Conservation (phyloP, 1,284 basidiomycete genomes). For the Cystobasidium pallidum region DNA sequence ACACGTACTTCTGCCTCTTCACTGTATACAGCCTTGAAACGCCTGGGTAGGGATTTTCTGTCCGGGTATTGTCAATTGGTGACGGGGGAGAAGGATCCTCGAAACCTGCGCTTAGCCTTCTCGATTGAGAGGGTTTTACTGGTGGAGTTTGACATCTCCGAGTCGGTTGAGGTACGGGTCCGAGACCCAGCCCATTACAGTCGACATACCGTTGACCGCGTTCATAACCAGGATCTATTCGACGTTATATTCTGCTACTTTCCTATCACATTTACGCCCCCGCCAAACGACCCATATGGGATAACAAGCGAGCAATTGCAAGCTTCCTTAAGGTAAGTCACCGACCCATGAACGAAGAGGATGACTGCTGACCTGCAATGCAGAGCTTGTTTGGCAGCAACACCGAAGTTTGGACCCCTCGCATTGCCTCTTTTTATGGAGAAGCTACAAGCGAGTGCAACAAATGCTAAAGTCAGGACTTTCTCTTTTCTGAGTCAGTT, state of each 20-base stretch:
- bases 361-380: neutral
- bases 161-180: slow-evolving; percentile 67
- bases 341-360: neutral
- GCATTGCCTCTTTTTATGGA: slow-evolving; percentile 89
- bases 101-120: slow-evolving; percentile 89
- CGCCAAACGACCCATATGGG: slow-evolving; percentile 90
- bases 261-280: slow-evolving; percentile 94
- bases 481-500: too few relatives aligned
- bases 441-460: slow-evolving; percentile 82
- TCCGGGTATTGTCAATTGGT: slow-evolving; percentile 76
- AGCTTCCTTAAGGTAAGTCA: slow-evolving; percentile 66
- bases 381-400: slow-evolving; percentile 71
- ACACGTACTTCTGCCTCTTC: slow-evolving; percentile 18
- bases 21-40: slow-evolving; percentile 65
- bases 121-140: slow-evolving; percentile 81
- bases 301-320: slow-evolving; percentile 89
- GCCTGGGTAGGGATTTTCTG: slow-evolving; percentile 71
- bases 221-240: slow-evolving; percentile 73
- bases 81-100: slow-evolving; percentile 95
- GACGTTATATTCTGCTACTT: slow-evolving; percentile 98
- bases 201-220: neutral
- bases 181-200: neutral
- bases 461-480: slow-evolving; percentile 73
- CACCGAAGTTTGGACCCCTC: slow-evolving; percentile 77
- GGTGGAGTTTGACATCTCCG: slow-evolving; percentile 77